These are phyloP conservation scores for Vitellaria paradoxa DNA, from an alignment of 179 eudicot species.

Conservation along the genomic window DNA sequence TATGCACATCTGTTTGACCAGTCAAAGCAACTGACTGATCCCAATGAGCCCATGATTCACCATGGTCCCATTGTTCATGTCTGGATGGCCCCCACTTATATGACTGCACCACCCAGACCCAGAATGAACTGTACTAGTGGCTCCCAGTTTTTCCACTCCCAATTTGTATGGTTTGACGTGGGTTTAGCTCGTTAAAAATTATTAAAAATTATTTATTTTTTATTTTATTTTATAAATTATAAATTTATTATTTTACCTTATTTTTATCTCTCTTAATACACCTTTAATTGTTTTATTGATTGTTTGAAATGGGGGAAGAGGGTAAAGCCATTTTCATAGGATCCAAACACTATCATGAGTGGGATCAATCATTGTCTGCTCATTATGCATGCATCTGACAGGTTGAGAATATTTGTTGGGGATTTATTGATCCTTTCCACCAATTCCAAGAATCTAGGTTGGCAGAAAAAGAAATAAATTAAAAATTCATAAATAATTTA, in stretches of 20 bases:
- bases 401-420: constrained; percentile 16
- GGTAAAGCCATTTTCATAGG: constrained; percentile 15
- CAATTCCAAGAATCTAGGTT: constrained; percentile 14
- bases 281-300: background rate
- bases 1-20: no score
- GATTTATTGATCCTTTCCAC: constrained; percentile 3
- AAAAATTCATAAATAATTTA: no score
- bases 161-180: no score
- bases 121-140: background rate
- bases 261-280: background rate
- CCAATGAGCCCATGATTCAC: background rate
- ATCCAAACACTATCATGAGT: constrained; percentile 18
- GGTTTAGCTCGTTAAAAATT: no score
- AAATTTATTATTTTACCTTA: background rate
- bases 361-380: constrained; percentile 23
- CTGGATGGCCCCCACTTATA: background rate
- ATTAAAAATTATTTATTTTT: no score
- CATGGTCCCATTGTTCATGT: background rate
- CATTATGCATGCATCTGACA: constrained; percentile 7
- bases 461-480: background rate
- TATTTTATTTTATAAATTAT: no score
- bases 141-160: background rate
- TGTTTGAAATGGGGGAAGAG: background rate
- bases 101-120: background rate
- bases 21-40: no score